Conservation (phyloP, 2,329 filamentous ascomycete species). For the Cercospora nicotianae region DNA sequence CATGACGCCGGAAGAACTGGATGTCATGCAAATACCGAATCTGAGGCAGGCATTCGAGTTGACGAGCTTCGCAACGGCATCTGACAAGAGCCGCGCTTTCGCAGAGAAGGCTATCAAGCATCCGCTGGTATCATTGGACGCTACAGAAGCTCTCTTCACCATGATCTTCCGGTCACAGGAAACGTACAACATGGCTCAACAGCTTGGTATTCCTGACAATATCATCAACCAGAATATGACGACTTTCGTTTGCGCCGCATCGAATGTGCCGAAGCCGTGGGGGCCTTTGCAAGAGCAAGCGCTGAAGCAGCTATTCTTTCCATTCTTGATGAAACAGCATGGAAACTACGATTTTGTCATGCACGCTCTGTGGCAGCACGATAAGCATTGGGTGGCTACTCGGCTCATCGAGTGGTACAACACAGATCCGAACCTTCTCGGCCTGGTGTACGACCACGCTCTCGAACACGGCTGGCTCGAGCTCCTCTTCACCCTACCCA, state of each 20-base stretch:
- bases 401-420: slow-evolving; percentile 77
- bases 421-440: slow-evolving; percentile 65
- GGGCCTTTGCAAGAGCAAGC: slow-evolving; percentile 72
- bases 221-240: slow-evolving; percentile 71
- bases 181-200: slow-evolving; percentile 57
- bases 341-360: slow-evolving; percentile 83
- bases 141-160: slow-evolving; percentile 67
- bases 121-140: slow-evolving; percentile 83
- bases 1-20: slow-evolving; percentile 70
- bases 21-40: slow-evolving; percentile 80
- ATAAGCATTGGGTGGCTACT: slow-evolving; percentile 80
- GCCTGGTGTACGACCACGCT: slow-evolving; percentile 75
- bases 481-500: slow-evolving; percentile 73
- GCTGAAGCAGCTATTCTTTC: slow-evolving; percentile 73
- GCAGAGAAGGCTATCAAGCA: slow-evolving; percentile 73
- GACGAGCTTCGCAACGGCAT: slow-evolving; percentile 62
- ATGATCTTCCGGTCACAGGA: slow-evolving; percentile 61
- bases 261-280: slow-evolving; percentile 76
- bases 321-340: slow-evolving; percentile 77
- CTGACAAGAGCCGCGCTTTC: slow-evolving; percentile 59
- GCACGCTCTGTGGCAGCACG: slow-evolving; percentile 86
- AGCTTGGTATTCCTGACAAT: slow-evolving; percentile 59
- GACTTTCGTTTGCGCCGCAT: slow-evolving; percentile 75
- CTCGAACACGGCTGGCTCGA: slow-evolving; percentile 81
- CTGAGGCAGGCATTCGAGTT: slow-evolving; percentile 74